A percentile compares a stretch with the other conserved stretches of the same genome.
phyloP scores from a whole-genome alignment of 2,329 filamentous ascomycete genomes.

The Fusarium sp. region DNA sequence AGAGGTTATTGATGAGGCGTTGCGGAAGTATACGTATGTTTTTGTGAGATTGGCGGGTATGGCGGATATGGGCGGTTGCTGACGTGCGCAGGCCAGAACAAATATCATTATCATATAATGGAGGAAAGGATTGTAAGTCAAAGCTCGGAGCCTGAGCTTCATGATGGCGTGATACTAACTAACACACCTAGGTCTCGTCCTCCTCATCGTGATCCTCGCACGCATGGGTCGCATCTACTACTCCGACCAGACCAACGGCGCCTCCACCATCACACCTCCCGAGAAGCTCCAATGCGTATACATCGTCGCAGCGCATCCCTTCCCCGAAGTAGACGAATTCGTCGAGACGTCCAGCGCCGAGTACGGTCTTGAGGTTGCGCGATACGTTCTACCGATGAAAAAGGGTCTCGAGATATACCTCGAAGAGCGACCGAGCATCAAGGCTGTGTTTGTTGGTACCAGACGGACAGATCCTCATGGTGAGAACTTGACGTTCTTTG shows the following conservation, averaged over 20 bases:
- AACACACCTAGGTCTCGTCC: constrained; percentile 71
- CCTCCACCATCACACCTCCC: constrained; percentile 50
- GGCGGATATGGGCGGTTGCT: constrained; percentile 13
- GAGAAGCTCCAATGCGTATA: constrained; percentile 81
- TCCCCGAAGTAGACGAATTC: constrained; percentile 86
- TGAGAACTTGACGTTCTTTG: constrained; percentile 80
- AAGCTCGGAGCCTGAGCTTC: too few relatives aligned
- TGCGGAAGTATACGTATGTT: constrained; percentile 76
- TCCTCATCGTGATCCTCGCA: constrained; percentile 87
- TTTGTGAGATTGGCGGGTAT: not conserved
- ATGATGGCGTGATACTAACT: too few relatives aligned
- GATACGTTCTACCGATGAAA: constrained; percentile 83
- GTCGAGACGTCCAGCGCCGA: constrained; percentile 72
- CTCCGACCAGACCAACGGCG: constrained; percentile 37
- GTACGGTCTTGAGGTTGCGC: constrained; percentile 81
- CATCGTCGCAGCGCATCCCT: constrained; percentile 86
- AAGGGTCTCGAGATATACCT: constrained; percentile 84
- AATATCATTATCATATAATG: constrained; percentile 94
- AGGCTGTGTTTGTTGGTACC: constrained; percentile 71
- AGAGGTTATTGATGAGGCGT: constrained; percentile 77
- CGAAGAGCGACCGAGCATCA: constrained; percentile 69
- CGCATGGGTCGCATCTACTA: constrained; percentile 58
- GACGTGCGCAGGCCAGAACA: constrained; percentile 71
- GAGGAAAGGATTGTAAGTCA: constrained; percentile 83
- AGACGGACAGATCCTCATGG: constrained; percentile 93